Percentiles rank a stretch among this genome's conserved stretches.
phyloP scores from a whole-genome alignment of 2,329 filamentous ascomycete genomes.

The Sporothrix pseudoabietina region DNA sequence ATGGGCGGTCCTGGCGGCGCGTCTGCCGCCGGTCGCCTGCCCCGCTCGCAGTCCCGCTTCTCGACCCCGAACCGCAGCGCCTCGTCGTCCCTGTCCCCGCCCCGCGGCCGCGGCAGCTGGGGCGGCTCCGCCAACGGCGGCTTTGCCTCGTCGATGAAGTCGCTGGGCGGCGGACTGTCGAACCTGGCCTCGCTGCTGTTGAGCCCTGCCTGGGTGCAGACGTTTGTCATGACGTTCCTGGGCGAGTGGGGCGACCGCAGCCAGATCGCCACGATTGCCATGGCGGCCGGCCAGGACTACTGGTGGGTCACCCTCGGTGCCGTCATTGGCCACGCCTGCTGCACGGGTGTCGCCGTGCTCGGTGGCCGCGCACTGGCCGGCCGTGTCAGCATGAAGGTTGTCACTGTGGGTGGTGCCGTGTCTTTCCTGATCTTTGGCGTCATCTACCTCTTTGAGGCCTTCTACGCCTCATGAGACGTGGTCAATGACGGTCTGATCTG shows the following conservation, averaged over 20 bases:
- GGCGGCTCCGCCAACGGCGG: slow-evolving; percentile 45
- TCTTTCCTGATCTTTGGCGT: slow-evolving; percentile 90
- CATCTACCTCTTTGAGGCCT: slow-evolving; percentile 84
- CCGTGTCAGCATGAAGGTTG: slow-evolving; percentile 90
- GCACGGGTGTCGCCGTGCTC: slow-evolving; percentile 87
- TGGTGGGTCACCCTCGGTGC: slow-evolving; percentile 97
- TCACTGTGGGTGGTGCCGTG: slow-evolving; percentile 86
- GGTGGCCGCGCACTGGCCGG: slow-evolving; percentile 92
- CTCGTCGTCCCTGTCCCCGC: slow-evolving; percentile 75
- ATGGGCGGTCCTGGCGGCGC: slow-evolving; percentile 50
- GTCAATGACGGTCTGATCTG: not conserved
- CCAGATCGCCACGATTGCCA: slow-evolving; percentile 97
- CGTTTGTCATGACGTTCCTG: slow-evolving; percentile 97
- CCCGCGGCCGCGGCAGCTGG: slow-evolving; percentile 54
- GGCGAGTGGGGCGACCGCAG: slow-evolving; percentile 98
- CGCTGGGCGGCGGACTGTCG: slow-evolving; percentile 65
- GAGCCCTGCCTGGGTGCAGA: slow-evolving; percentile 97
- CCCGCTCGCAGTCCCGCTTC: slow-evolving; percentile 72
- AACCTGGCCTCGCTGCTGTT: slow-evolving; percentile 87
- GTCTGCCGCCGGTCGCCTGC: slow-evolving; percentile 53
- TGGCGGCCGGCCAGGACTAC: slow-evolving; percentile 97
- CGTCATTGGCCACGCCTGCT: slow-evolving; percentile 80
- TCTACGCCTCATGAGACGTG: slow-evolving; percentile 49
- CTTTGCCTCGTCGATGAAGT: slow-evolving; percentile 56
- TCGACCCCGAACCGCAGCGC: slow-evolving; percentile 79